Evolutionary conservation across 2,329 filamentous ascomycete species (phyloP).

Genomic region (Cladosporium sp.): DNA sequence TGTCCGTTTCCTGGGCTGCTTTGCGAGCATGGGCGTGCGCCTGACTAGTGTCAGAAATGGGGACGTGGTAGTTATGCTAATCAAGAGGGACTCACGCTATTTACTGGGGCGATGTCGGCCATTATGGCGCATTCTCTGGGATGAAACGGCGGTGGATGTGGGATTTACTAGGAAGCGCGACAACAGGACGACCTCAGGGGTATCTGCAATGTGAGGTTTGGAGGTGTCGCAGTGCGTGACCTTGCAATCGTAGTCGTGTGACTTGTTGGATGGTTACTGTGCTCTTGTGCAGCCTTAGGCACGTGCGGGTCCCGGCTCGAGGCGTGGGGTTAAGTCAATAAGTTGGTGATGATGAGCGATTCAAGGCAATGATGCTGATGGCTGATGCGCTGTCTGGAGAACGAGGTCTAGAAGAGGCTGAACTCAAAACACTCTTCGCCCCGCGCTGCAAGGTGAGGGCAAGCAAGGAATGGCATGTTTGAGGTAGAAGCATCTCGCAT

Average conservation of each 20-base stretch:
- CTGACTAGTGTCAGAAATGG: constrained; percentile 44
- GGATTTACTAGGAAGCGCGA: neutral
- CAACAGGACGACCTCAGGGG: neutral
- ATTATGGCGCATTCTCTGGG: constrained; percentile 22
- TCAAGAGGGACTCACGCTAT: constrained; percentile 22
- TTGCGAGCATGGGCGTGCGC: constrained; percentile 88
- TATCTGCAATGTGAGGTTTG: neutral
- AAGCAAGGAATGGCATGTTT: constrained; percentile 11
- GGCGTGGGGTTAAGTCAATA: neutral
- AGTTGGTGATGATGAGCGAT: neutral
- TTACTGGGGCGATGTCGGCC: constrained; percentile 33
- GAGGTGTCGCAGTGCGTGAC: neutral
- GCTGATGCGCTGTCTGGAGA: neutral
- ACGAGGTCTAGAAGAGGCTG: constrained; percentile 10
- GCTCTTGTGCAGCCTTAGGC: neutral
- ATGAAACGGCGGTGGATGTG: neutral
- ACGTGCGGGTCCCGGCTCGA: neutral
- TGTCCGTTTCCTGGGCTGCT: constrained; percentile 71
- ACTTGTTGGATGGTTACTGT: neutral
- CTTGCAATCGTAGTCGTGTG: neutral
- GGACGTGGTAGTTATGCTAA: neutral
- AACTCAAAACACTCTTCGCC: constrained; percentile 8
- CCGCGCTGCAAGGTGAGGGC: constrained; percentile 3
- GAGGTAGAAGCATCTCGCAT: neutral
- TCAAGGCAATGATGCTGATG: neutral